Conservation (phyloP, 352 stramenopile genomes). For the Hyaloperonospora arabidopsidis region DNA sequence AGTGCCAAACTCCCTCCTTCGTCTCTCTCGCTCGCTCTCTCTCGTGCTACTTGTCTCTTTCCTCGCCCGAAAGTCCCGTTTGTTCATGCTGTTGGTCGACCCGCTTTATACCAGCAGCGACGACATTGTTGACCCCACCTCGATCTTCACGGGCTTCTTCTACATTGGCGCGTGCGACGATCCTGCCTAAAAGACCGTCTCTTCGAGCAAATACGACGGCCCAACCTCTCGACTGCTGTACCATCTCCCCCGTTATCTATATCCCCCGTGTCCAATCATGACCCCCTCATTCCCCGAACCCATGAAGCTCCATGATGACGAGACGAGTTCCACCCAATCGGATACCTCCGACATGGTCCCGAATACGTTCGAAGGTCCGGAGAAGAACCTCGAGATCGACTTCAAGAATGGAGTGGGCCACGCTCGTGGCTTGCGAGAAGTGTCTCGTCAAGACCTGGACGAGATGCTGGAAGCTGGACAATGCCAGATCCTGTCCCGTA, state of each 20-base stretch:
- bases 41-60: constrained; percentile 10
- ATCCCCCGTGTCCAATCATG: constrained; percentile 21
- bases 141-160: constrained; percentile 87
- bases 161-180: constrained; percentile 87
- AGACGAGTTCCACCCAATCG: constrained; percentile 69
- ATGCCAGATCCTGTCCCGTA: constrained; percentile 95
- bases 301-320: constrained; percentile 57
- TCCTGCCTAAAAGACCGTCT: constrained; percentile 75
- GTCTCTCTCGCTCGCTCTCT: constrained; percentile 2
- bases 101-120: constrained; percentile 62
- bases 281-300: constrained; percentile 55
- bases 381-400: constrained; percentile 96
- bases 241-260: too few relatives aligned
- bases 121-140: constrained; percentile 84
- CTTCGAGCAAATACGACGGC: constrained; percentile 1
- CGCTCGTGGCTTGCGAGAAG: constrained; percentile 83
- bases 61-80: constrained; percentile 26
- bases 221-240: too few relatives aligned
- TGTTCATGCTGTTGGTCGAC: constrained; percentile 79
- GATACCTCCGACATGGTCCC: constrained; percentile 45
- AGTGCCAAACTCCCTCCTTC: too few relatives aligned
- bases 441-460: constrained; percentile 87
- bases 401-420: constrained; percentile 77
- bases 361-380: constrained; percentile 95
- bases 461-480: constrained; percentile 91